Base-by-base conservation (phyloP, 495 filamentous ascomycete genomes). In the Podospora pseudocomata region DNA sequence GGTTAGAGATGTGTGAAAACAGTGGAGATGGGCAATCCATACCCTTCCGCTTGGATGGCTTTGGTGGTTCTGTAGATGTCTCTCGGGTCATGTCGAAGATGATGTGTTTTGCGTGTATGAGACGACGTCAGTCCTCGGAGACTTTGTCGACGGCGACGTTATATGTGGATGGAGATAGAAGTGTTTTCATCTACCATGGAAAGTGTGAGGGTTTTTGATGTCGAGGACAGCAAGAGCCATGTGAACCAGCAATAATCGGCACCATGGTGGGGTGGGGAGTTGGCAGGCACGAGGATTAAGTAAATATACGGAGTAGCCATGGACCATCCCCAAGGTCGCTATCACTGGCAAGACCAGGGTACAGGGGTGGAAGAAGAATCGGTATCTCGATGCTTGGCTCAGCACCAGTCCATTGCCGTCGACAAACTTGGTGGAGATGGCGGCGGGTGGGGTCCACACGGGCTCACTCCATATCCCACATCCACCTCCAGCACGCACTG, bases 11-110 rank as follows among this genome's bases (percentile, higher is more conserved):
- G 15, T 49, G 39, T 49, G 6, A 49, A 49, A 49, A 11, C 39
- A 49, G 15, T 32, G 39, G 61, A n/a, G 34, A 26, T 20, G 55
- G 18, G 15, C 58, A 66, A 69, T 2, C 7, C 72, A 28, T 65
- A 78, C 79, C 78, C 71, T 81, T 81, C 16, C 78, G 64, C 69
- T 80, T 81, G 55, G 75, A 70, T 5, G 63, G 30, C 65, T 76
- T 80, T 59, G 68, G 61, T n/a, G 74, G 54, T 57, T 80, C 78
- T 20, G 62, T 69, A 6, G 69, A 62, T 5, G 72, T 67, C 32
- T 72, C 69, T 20, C 68, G 70, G 39, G 65, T 71, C 15, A 20
- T 67, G 23, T 49, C 16, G 61, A 44, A 18, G 15, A 15, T 9
- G 32, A 53, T 64, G 26, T 57, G 53, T 23, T 63, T 23, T 23